Base-by-base conservation (phyloP, 176 grass and related monocot genomes). In the Triticum urartu region DNA sequence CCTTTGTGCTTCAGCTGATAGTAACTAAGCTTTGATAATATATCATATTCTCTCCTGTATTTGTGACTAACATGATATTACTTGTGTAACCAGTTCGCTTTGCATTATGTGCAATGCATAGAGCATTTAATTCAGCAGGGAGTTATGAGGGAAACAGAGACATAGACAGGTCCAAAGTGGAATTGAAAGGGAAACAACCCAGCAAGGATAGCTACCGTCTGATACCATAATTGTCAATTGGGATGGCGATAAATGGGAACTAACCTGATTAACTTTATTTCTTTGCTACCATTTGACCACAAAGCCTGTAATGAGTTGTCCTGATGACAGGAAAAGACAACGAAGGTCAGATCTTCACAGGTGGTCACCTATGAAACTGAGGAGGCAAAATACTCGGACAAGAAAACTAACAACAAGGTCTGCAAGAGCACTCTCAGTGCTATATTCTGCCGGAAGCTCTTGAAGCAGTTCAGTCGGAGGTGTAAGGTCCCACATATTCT, bases 401-500 rank as follows among this genome's bases (percentile, higher is more conserved):
- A 81, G 28, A 77, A 77, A 89, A 89, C 91, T 84, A 86, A 92
- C 91, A 64, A 75, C 80, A 30, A 89, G 88, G 78, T 89, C 84
- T 62, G 77, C 80, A 33, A 92, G 84, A 62, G 91, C 91, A 70
- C 79, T 84, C 79, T 87, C 91, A 28, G 78, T 84, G 79, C 83
- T 92, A 80, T 92, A 92, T 36, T 92, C 91, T 48, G 60, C 68
- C 3, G 91, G 91, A 68, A 92, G 87, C 76, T 86, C 90, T 75
- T 87, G 78, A 38, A 83, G 64, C n/a, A 92, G 68, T 26, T 92
- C 91, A 74, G 83, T 84, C 61, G 58, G 48, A 43, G 84, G 84
- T 25, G 87, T 89, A 33, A 92, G 82, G 21, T 87, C 91, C 91
- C 91, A 92, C 87, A 89, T 92, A 82, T 89, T 87, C 91, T 75